Evolutionary conservation across 2,329 filamentous ascomycete species (phyloP), one percentile per base, ranked within the genome.

Genomic region (Talaromyces sp.): DNA sequence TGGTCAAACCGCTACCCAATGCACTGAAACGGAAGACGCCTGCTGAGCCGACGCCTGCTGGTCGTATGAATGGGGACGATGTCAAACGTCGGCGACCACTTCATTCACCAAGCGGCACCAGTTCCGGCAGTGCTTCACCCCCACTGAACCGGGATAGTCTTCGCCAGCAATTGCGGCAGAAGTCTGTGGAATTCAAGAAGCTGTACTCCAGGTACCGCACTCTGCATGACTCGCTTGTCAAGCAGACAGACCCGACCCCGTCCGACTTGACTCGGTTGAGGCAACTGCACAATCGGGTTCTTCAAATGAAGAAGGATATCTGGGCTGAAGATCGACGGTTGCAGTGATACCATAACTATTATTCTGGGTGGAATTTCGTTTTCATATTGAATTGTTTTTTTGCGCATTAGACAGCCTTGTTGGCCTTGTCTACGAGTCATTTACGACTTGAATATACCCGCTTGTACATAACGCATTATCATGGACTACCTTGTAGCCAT

Each of bases 251-350:
- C 60, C 76, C 81, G 3, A 78, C 82, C 8, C 77, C 76, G 56
- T 73, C 78, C 27, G 82, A 87, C 67, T 73, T 85, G 63, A 79
- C 82, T 51, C 77, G 80, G 62, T 68, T 88, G 59, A 79, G 81
- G 68, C 78, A 75, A 62, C 83, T 85, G 79, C 83, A 86, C 70
- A 72, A 74, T 66, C 77, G 79, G 66, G 71, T 86, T 54, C 78
- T 82, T 67, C 77, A 78, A 65, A 83, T 85, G 81, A 87, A 87
- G 75, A 73, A 79, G 63, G 82, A 86, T 69, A 86, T 87, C 64
- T 78, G 76, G 76, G 75, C 77, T 42, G 76, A 78, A 65, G 72
- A 79, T 66, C 71, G 72, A 60, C 72, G 72, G 36, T 66, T 78
- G 7, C 70, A 72, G 28, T 27, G 36, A 16, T 55, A 55, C 34